Evolutionary conservation across 2,329 filamentous ascomycete genomes (phyloP), one percentile per base, ranked within the genome.

Genomic region (Cladosporium colombiae): DNA sequence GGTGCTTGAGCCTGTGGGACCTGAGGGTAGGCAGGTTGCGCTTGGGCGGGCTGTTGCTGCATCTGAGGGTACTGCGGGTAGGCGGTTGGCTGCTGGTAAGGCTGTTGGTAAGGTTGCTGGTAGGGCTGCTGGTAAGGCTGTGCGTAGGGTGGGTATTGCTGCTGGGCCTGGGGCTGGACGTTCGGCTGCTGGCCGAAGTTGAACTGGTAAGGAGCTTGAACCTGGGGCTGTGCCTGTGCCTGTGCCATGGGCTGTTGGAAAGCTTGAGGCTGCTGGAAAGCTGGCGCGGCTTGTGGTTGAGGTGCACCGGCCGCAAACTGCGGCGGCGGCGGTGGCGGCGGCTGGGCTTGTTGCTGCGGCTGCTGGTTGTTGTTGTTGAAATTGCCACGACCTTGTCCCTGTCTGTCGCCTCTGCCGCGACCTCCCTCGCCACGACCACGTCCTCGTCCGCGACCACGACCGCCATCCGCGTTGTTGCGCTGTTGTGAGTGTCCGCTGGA

Each of bases 401-500:
- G 71, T 40, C 68, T 50, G 33, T 72, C 70, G 46, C 76, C 73
- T 67, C 70, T 29, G 74, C 74, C 53, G 66, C 72, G 61, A 25
- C 56, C 56, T 18, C 21, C 33, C 14, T 50, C 62, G 65, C 61
- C 65, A 35, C 56, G 62, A 61, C 69, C 57, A 63, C 66, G 57
- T 40, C 69, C 61, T 31, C 77, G 74, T 52, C 74, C 74, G 31
- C 71, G 72, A 64, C 71, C 71, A 59, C 66, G 65, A 16, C 71
- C 74, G 16, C 44, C 35, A 11, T 66, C 56, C 31, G 63, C 66
- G 64, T 64, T 58, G 60, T 70, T 72, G 27, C 75, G 55, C 25
- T 52, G 58, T 65, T 35, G 33, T 16, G n/a, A 14, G 11, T 76
- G 70, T 62, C 77, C 72, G 70, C 77, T 74, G 21, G 77, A 68